Conservation (phyloP, 805 yeast species). For the Yamadazyma scolyti region DNA sequence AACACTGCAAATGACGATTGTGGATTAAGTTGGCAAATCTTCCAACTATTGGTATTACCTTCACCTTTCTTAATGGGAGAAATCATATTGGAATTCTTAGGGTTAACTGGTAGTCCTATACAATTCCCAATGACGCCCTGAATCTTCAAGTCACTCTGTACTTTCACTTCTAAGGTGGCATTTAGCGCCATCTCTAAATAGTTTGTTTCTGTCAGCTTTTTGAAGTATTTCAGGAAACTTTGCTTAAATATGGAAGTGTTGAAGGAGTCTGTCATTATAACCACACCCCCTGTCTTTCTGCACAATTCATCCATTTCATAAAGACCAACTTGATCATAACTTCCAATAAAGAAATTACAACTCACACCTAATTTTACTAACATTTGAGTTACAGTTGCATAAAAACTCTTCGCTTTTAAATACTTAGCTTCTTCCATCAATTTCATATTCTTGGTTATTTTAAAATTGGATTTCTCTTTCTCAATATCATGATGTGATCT, state of each 20-base stretch:
- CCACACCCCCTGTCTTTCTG: conserved; percentile 84
- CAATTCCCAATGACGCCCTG: conserved; percentile 96
- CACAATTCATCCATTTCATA: conserved; percentile 87
- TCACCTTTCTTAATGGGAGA: conserved; percentile 9
- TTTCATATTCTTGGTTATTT: conserved; percentile 79
- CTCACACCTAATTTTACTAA: conserved; percentile 72
- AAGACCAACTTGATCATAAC: conserved; percentile 94
- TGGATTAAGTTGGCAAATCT: conserved; percentile 80
- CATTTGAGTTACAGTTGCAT: conserved; percentile 68
- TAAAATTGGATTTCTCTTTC: conserved; percentile 72
- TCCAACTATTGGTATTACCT: conserved; percentile 21
- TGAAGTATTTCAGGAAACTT: conserved; percentile 81
- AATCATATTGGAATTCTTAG: conserved; percentile 3
- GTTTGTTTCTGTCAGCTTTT: conserved; percentile 76
- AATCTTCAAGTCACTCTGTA: conserved; percentile 82
- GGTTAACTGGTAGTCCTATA: conserved; percentile 61
- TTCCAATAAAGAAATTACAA: conserved; percentile 89
- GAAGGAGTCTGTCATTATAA: conserved; percentile 87
- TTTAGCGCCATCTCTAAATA: conserved; percentile 86
- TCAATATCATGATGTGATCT: conserved; percentile 97
- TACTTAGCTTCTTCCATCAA: conserved; percentile 12
- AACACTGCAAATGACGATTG: conserved; percentile 84
- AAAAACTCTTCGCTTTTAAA: conserved; percentile 37
- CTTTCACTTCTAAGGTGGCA: conserved; percentile 82
- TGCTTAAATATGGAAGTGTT: conserved; percentile 93